Evolutionary conservation across 768 basidiomycete genomes (phyloP), one percentile per base, ranked within the genome.

Genomic region (Boletus patriciae): DNA sequence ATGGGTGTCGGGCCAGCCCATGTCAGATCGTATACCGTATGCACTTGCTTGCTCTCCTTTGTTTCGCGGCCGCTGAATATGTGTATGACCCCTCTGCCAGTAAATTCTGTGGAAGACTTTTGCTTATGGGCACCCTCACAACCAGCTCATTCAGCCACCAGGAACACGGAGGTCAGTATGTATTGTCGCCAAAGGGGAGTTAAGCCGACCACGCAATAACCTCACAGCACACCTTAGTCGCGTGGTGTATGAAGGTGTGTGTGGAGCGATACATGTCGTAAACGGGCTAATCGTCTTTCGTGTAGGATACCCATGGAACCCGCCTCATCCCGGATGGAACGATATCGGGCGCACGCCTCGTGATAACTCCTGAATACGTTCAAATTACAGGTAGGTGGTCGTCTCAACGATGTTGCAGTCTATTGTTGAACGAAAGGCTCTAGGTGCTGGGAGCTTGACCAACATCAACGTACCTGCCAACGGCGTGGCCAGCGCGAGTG

Each of bases 301-400:
- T 45, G 49, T 54, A 86, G 84, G 68, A 73, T 60, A 82, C 81
- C 37, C 78, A 83, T 46, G 88, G 87, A 31, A 80, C 82, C 15
- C 84, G 83, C 47, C 67, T 87, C 62, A 88, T 92, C 59, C 90
- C 88, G 12, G 81, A 84, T 51, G 90, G 87, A 31, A 73, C 85
- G n/a, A 82, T 90, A 63, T 76, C 74, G 1, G 84, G 84, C 49
- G 86, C 82, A 18, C 87, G 86, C 66, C 82, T 89, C 67, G 78
- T 90, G 6, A 77, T 82, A 59, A 89, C 90, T 0, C 84, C 87
- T n/a, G 85, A 86, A 68, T 91, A 84, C 68, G 77, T 90, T 34
- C 88, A 88, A 64, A 73, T 90, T 52, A 85, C 83, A 38, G 91
- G 87, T 76, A 50, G 37, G 67, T 57, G 15, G 23, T 47, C 49